These are phyloP conservation scores for Calendula officinalis DNA, from an alignment of 129 eudicot species.

Conservation along the genomic window DNA sequence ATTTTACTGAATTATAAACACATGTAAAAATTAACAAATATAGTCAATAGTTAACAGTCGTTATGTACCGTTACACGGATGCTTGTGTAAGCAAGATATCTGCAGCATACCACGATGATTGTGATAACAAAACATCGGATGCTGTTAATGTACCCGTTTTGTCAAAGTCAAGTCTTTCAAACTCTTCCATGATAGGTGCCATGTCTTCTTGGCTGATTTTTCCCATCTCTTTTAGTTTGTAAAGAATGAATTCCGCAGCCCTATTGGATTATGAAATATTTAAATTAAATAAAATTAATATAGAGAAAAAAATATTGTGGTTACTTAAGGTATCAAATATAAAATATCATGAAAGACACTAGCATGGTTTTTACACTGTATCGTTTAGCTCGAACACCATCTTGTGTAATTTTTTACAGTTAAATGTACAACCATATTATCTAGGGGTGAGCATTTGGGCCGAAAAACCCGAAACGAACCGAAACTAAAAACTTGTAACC, in stretches of 20 bases:
- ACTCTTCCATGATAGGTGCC: constrained; percentile 65
- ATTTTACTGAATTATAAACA: background rate
- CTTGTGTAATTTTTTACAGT: too few species aligned
- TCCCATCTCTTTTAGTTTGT: constrained; percentile 96
- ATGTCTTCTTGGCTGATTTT: constrained; percentile 81
- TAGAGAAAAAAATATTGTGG: too few species aligned
- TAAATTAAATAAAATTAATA: background rate
- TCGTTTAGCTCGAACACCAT: too few species aligned
- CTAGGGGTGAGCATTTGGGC: too few species aligned
- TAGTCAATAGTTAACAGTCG: background rate
- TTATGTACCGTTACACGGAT: constrained; percentile 24
- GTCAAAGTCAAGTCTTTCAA: constrained; percentile 77
- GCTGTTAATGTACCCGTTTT: constrained; percentile 81
- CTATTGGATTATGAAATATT: constrained; percentile 26
- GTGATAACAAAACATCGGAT: constrained; percentile 65
- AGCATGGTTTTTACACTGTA: too few species aligned
- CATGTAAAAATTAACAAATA: constrained; percentile 2
- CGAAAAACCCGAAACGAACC: too few species aligned
- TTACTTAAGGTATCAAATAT: too few species aligned
- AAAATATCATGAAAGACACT: too few species aligned
- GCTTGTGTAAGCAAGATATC: constrained; percentile 33
- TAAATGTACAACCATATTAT: too few species aligned
- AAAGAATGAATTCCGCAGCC: constrained; percentile 82
- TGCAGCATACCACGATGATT: constrained; percentile 42
- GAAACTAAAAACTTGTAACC: too few species aligned